Base-by-base conservation (phyloP, 768 basidiomycete species). In the Tephrocybe sp. region DNA sequence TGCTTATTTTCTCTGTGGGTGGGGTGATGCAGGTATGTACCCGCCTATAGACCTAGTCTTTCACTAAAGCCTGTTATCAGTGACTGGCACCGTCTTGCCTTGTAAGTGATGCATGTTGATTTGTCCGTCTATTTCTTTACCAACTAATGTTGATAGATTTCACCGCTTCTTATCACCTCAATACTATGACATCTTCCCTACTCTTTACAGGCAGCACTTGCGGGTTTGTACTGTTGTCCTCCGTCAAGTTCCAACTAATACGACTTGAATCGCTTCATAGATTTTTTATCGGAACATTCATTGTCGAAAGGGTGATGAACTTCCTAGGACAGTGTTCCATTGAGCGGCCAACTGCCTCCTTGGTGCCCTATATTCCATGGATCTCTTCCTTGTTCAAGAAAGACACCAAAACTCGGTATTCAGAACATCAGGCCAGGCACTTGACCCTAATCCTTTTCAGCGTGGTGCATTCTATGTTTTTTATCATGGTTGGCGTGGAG, bases 71-170 rank as follows among this genome's bases (percentile, higher is more conserved):
- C 30, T 12, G 22, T 26, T 16, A 30, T n/a, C 26, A 84, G 82
- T 81, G 9, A 82, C 80, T 9, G 82, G 79, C 2, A 78, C 80
- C 1, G 69, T 83, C 1, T 63, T 84, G 24, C 81, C 82, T 24
- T 71, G 81, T 80, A 54, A 38, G 75, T 63, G 21, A 12, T 26
- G 37, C 49, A n/a, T 32, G 3, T 37, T 38, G 21, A 30, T 18
- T 21, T 45, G 19, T 12, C 9, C 31, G 25, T 27, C 13, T 19
- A 37, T 36, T 18, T 27, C 18, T 40, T 41, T 21, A 8, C 34
- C 15, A 25, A 28, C 28, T 32, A 31, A n/a, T n/a, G n/a, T n/a
- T n/a, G n/a, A 38, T 28, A 83, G 81, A 76, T 58, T 78, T 84
- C 47, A 68, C 74, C 61, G 60, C 64, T 11, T 74, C 76, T 50